Base-by-base conservation (phyloP, 345 rosid species). In the Brassica rapa region DNA sequence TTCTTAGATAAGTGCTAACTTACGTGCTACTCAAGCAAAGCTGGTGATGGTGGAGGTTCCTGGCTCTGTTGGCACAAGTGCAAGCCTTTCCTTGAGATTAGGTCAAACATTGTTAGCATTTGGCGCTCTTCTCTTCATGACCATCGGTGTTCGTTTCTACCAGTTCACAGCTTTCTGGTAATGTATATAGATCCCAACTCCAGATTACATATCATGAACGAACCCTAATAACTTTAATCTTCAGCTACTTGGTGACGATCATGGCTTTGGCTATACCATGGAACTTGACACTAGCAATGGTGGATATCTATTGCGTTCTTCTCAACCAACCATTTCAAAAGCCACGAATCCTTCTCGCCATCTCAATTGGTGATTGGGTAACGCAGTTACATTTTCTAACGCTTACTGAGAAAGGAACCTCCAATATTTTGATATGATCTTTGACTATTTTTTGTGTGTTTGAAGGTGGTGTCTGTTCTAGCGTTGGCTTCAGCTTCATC, bases 111-210 rank as follows among this genome's bases (percentile, higher is more conserved):
- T 87, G 4, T 92, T 94, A 79, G 89, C 98, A 23, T 82, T 85
- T 61, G 94, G 93, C 61, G 88, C 96, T 85, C 94, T 94, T 53
- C 91, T 90, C 49, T 89, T 89, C 83, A 90, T 94, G 97, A 86
- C 94, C 67, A 16, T 89, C n/a, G 98, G 90, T 69, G 90, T 83
- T 79, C 88, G 90, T 62, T 94, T 91, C 88, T 90, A 90, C 73
- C 87, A 89, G 86, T 90, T 88, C 88, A 90, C 98, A 46, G 86
- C 97, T 83, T 90, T 91, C 91, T 89, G 97, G 98, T 94, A 86
- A 60, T 66, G 30, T 27, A 35, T 12, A 16, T 0, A 53, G 4
- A 32, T 68, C 71, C 4, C 55, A 4, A 11, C 43, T 43, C 62
- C 10, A 27, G 21, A 43, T 66, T 51, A 59, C 16, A 8, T 56